Evolutionary conservation across 176 grass and related monocot species (phyloP).

Genomic region (Rhipidocladum racemiflorum): DNA sequence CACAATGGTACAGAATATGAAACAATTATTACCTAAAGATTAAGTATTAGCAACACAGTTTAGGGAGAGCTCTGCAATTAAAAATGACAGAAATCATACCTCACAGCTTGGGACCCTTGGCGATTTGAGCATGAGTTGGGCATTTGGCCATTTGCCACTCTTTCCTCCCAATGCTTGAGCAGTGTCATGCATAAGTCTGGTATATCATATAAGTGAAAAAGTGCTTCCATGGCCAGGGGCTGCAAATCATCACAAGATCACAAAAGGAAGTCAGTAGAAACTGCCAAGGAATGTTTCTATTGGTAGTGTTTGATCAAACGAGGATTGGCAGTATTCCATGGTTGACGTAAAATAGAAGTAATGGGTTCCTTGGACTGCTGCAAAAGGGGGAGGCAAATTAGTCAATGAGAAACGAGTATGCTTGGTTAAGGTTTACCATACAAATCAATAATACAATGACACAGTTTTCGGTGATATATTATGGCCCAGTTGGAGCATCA

Average conservation of each 20-base stretch:
- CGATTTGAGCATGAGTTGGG: background rate
- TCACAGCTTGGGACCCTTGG: background rate
- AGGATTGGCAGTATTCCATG: background rate
- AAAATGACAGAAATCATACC: slow-evolving; percentile 22
- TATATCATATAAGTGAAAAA: background rate
- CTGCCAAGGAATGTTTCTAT: background rate
- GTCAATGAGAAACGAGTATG: background rate
- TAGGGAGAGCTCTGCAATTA: background rate
- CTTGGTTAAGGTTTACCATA: slow-evolving; percentile 15
- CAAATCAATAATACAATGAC: background rate
- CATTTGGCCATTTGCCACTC: background rate
- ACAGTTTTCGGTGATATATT: background rate
- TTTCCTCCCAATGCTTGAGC: background rate
- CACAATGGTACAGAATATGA: background rate
- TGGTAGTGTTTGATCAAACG: slow-evolving; percentile 9
- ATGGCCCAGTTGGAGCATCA: background rate
- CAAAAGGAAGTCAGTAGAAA: background rate
- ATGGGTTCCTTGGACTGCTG: background rate
- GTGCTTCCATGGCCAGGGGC: background rate
- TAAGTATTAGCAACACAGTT: background rate
- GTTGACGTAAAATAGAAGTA: background rate
- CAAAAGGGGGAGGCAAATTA: background rate
- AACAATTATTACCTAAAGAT: background rate
- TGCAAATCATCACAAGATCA: slow-evolving; percentile 7
- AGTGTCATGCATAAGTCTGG: background rate